Conservation (phyloP, 805 yeast species). For the Saccharomycopsis fodiens region DNA sequence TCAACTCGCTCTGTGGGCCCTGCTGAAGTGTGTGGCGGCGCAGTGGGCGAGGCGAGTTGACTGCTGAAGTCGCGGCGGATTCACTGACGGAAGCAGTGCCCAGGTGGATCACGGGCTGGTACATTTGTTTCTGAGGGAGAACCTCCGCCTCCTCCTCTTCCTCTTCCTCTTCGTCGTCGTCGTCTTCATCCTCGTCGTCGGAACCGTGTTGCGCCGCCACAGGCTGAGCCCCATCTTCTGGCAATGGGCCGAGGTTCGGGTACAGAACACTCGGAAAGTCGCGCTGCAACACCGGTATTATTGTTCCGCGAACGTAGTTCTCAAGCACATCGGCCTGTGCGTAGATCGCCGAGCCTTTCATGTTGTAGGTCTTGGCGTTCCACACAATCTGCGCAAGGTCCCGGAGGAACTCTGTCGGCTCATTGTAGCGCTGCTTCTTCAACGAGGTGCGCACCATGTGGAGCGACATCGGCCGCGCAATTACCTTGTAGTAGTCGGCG, state of each 20-base stretch:
- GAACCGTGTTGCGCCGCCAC: background rate
- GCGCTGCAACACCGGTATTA: slow-evolving; percentile 27
- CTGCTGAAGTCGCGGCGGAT: background rate
- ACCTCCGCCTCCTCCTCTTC: background rate
- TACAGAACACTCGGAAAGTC: slow-evolving; percentile 28
- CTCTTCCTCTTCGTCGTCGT: slow-evolving; percentile 1
- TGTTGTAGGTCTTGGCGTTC: slow-evolving; percentile 84
- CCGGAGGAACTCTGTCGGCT: slow-evolving; percentile 59
- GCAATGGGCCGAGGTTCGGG: slow-evolving; percentile 60
- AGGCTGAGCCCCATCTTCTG: slow-evolving; percentile 32
- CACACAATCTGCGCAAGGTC: slow-evolving; percentile 82
- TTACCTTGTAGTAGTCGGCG: slow-evolving; percentile 73
- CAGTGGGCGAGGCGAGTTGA: background rate
- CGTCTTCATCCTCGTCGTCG: slow-evolving; percentile 1
- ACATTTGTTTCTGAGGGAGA: background rate
- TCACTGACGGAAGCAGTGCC: background rate
- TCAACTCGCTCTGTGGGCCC: slow-evolving; percentile 4
- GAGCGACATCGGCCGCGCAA: slow-evolving; percentile 75
- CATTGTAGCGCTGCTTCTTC: slow-evolving; percentile 44
- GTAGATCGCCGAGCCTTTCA: slow-evolving; percentile 58
- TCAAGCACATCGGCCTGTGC: slow-evolving; percentile 52
- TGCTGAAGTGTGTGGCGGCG: background rate
- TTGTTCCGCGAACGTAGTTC: slow-evolving; percentile 30
- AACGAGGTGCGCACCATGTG: slow-evolving; percentile 59
- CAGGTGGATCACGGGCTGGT: background rate